Base-by-base conservation (phyloP, 2,329 filamentous ascomycete species). In the Alternaria solani region DNA sequence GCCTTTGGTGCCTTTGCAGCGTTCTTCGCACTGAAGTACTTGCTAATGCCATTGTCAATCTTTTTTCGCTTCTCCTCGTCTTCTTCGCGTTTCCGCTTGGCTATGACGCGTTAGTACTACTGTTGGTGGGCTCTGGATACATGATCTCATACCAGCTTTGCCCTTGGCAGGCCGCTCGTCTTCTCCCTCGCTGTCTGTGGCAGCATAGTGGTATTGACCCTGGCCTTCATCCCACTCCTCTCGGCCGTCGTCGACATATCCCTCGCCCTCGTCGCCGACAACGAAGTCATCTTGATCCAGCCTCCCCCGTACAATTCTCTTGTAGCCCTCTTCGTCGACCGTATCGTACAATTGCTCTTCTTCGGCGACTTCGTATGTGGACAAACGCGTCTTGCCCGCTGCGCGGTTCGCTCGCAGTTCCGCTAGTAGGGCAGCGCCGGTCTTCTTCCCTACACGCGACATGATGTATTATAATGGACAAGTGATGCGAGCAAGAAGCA, bases 201-300 rank as follows among this genome's bases (percentile, higher is more conserved):
- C 90, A 87, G 78, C 91, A 84, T 75, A 87, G 82, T 61, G 84
- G 84, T 67, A 85, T 83, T 66, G 90, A 85, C 70, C 91, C 87
- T 79, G 94, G 89, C 94, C 94, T 94, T 71, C 74, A 47, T 79
- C 77, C 78, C 78, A 80, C 47, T 80, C 78, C 62, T 98, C 95
- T 80, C 95, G 90, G 62, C 95, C 95, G 75, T 98, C 95, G 77
- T 98, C 94, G 67, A 93, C 94, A 74, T 99, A 99, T 38, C 95
- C 94, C 76, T 94, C 93, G 74, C 94, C 94, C 82, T 97, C 96
- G 81, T 99, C 95, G 82, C 98, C 95, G 61, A 99, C 94, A 53
- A 99, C 94, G 74, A 99, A 99, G 81, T 99, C 95, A 72, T 99
- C 95, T 73, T 96, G 86, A 75, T 98, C 92, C 52, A 99, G 84